Percentiles rank a stretch among this genome's conserved stretches.
Evolutionary conservation across 768 basidiomycete species (phyloP).

Genomic region (Mycena latifolia): DNA sequence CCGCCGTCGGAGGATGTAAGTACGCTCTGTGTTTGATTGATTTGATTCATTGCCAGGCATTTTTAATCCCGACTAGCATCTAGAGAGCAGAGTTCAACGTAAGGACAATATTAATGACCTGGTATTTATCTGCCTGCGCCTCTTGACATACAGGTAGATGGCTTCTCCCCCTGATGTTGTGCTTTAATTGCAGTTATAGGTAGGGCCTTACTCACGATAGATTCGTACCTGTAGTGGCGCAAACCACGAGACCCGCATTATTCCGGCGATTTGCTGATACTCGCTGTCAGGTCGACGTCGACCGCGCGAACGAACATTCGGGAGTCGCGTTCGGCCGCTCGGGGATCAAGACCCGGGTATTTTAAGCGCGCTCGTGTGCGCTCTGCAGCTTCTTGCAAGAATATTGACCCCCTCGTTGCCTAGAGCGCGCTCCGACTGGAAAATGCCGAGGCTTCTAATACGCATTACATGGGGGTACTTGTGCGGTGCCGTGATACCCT

Average conservation of each 20-base stretch:
- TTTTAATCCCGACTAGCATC: too few relatives aligned
- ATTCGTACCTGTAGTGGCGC: not conserved
- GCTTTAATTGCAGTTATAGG: too few relatives aligned
- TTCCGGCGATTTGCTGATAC: not conserved
- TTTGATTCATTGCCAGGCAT: too few relatives aligned
- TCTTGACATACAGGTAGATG: too few relatives aligned
- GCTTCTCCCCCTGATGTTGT: too few relatives aligned
- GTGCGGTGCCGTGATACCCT: not conserved
- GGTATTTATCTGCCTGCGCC: too few relatives aligned
- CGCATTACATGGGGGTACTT: not conserved
- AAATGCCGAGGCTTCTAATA: not conserved
- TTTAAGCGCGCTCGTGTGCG: not conserved
- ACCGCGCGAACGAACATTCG: conserved; percentile 18
- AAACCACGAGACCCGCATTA: not conserved
- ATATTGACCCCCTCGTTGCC: not conserved
- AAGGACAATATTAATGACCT: too few relatives aligned
- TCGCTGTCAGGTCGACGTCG: not conserved
- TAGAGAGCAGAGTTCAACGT: too few relatives aligned
- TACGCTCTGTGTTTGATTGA: too few relatives aligned
- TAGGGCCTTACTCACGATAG: too few relatives aligned
- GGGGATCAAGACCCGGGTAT: not conserved
- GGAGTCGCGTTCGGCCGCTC: conserved; percentile 1
- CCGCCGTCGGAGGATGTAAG: too few relatives aligned
- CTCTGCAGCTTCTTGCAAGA: not conserved
- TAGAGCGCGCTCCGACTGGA: not conserved